Evolutionary conservation across 2,329 filamentous ascomycete species (phyloP).

Genomic region (Cladosporium sp.): DNA sequence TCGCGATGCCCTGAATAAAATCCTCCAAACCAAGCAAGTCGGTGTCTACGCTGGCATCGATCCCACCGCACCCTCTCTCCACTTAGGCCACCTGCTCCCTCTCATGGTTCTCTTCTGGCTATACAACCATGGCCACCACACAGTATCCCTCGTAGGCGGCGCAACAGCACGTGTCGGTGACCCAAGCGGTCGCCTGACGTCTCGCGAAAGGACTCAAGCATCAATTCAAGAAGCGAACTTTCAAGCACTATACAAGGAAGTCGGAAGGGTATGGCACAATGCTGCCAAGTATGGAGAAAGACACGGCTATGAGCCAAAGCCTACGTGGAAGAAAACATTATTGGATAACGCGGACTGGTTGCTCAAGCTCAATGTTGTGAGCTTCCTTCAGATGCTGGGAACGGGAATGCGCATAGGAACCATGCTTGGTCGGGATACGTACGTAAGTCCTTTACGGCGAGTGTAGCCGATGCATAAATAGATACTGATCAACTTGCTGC

Average conservation of each 20-base stretch:
- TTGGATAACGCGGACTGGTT: constrained; percentile 85
- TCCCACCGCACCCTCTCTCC: constrained; percentile 72
- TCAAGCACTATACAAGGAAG: constrained; percentile 62
- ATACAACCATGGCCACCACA: constrained; percentile 68
- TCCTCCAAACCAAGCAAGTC: constrained; percentile 62
- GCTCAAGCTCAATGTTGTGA: constrained; percentile 63
- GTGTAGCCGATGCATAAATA: neutral
- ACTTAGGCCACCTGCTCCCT: constrained; percentile 74
- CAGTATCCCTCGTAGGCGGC: constrained; percentile 57
- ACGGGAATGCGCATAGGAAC: constrained; percentile 70
- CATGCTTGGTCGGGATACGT: constrained; percentile 86
- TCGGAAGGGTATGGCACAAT: constrained; percentile 69
- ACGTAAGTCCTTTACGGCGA: constrained; percentile 38
- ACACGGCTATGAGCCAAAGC: constrained; percentile 59
- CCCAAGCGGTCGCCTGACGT: constrained; percentile 64
- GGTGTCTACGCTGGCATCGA: constrained; percentile 78
- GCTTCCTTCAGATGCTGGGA: constrained; percentile 71
- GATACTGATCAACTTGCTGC: constrained; percentile 10
- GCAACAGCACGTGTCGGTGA: constrained; percentile 76
- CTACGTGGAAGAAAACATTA: constrained; percentile 62
- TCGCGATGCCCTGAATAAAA: constrained; percentile 53
- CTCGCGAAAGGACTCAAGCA: constrained; percentile 51
- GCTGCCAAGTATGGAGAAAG: constrained; percentile 62
- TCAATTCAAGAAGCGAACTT: constrained; percentile 59
- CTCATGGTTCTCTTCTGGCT: constrained; percentile 83